Conservation (phyloP, 495 filamentous ascomycete genomes). For the Bacidia gigantensis region DNA sequence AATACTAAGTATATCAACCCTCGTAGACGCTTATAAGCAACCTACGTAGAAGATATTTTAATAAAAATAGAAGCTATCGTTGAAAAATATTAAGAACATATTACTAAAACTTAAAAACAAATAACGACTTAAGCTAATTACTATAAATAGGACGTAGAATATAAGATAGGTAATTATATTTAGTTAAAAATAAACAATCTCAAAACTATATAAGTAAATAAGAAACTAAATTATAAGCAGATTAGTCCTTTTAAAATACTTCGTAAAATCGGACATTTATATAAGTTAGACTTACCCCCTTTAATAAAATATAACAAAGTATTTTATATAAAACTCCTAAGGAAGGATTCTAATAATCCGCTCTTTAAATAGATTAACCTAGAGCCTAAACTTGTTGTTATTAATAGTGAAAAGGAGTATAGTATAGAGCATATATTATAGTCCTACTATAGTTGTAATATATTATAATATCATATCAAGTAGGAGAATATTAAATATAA, state of each 20-base stretch:
- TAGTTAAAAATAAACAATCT: not conserved
- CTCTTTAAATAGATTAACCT: not conserved
- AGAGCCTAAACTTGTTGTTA: not conserved
- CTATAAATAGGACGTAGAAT: not conserved
- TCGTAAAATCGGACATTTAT: too few relatives aligned
- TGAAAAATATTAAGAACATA: not conserved
- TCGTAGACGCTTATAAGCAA: not conserved
- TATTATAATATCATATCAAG: too few relatives aligned
- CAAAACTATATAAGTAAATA: not conserved
- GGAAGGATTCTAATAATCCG: not conserved
- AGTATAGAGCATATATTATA: too few relatives aligned
- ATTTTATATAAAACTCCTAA: too few relatives aligned
- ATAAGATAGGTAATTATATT: not conserved
- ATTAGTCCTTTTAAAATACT: not conserved
- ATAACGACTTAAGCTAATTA: not conserved
- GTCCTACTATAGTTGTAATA: too few relatives aligned
- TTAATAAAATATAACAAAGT: not conserved
- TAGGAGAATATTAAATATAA: too few relatives aligned
- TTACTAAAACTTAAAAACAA: not conserved
- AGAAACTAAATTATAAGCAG: not conserved
- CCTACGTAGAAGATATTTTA: not conserved
- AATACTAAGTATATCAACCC: not conserved
- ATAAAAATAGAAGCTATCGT: not conserved
- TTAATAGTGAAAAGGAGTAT: not conserved
- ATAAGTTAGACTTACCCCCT: not conserved